phyloP scores from a whole-genome alignment of 805 yeast genomes.

The Schwanniomyces sp. region DNA sequence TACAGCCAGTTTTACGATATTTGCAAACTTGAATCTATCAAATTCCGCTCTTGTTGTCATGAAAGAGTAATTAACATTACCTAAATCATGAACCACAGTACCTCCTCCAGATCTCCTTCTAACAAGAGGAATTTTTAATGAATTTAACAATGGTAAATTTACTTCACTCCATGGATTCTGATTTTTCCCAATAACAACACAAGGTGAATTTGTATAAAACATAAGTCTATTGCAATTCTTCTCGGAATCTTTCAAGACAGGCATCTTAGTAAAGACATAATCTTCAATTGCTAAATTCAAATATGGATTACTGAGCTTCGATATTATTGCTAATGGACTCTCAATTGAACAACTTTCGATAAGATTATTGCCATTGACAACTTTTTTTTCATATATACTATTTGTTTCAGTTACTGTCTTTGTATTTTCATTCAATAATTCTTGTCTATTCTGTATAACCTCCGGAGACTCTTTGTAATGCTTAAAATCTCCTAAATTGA shows the following conservation, averaged over 20 bases:
- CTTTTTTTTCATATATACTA: background rate
- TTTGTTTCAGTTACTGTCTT: background rate
- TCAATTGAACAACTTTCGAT: slow-evolving; percentile 1
- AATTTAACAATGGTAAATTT: slow-evolving; percentile 54
- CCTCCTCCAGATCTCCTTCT: slow-evolving; percentile 95
- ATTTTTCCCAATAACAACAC: slow-evolving; percentile 94
- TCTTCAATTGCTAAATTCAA: slow-evolving; percentile 82
- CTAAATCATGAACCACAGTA: slow-evolving; percentile 89
- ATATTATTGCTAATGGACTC: slow-evolving; percentile 56
- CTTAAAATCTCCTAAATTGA: slow-evolving; percentile 38
- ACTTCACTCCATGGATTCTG: slow-evolving; percentile 94
- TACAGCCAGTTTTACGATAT: slow-evolving; percentile 37
- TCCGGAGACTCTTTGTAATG: slow-evolving; percentile 35
- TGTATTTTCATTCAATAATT: background rate
- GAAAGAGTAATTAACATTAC: slow-evolving; percentile 84
- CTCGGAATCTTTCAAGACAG: slow-evolving; percentile 26
- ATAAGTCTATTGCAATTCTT: slow-evolving; percentile 53
- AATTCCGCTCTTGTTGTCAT: slow-evolving; percentile 70
- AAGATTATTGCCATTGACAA: background rate
- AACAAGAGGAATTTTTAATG: slow-evolving; percentile 60
- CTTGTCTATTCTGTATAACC: slow-evolving; percentile 18
- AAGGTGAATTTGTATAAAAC: slow-evolving; percentile 74
- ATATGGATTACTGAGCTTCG: slow-evolving; percentile 64
- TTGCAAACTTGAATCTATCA: slow-evolving; percentile 54
- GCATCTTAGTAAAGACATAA: slow-evolving; percentile 66